phyloP scores from a whole-genome alignment of 352 stramenopile genomes.

The Hyaloperonospora brassicae region DNA sequence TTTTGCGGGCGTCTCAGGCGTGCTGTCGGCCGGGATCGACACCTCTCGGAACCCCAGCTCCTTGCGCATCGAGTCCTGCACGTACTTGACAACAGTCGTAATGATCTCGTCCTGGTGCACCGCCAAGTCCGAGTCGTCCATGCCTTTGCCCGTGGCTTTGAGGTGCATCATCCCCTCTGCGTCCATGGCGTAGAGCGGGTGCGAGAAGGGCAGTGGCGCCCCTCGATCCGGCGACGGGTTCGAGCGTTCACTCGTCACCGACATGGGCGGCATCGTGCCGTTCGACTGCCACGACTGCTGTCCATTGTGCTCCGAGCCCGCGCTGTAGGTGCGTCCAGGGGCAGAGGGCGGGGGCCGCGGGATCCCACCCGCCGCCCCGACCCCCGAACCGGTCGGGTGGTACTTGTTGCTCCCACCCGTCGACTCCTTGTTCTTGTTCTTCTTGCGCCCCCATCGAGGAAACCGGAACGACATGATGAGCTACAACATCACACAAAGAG shows the following conservation, averaged over 20 bases:
- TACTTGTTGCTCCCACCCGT: slow-evolving; percentile 34
- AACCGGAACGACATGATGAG: slow-evolving; percentile 60
- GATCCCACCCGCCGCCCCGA: not conserved
- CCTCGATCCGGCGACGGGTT: slow-evolving; percentile 17
- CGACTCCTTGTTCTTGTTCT: slow-evolving; percentile 47
- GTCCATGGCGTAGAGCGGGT: slow-evolving; percentile 83
- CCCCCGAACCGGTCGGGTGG: slow-evolving; percentile 16
- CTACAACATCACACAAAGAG: not conserved
- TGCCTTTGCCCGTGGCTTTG: slow-evolving; percentile 73
- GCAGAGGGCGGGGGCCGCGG: slow-evolving; percentile 35
- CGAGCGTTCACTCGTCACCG: slow-evolving; percentile 11
- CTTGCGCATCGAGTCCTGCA: slow-evolving; percentile 78
- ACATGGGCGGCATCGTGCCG: slow-evolving; percentile 15
- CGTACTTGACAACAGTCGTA: slow-evolving; percentile 78
- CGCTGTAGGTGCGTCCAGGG: slow-evolving; percentile 41
- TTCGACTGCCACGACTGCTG: slow-evolving; percentile 27
- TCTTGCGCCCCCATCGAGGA: slow-evolving; percentile 63
- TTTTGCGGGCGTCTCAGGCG: slow-evolving; percentile 47
- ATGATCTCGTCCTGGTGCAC: slow-evolving; percentile 87
- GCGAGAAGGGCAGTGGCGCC: slow-evolving; percentile 48
- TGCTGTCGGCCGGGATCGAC: slow-evolving; percentile 58
- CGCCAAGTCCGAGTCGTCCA: slow-evolving; percentile 76
- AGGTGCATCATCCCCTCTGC: slow-evolving; percentile 75
- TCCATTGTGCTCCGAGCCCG: slow-evolving; percentile 25
- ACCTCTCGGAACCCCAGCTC: slow-evolving; percentile 72